A percentile compares a stretch with the other conserved stretches of the same genome.
These are phyloP conservation scores for Rutstroemia sp. DNA, from an alignment of 2,329 filamentous ascomycete genomes.

Conservation along the genomic window DNA sequence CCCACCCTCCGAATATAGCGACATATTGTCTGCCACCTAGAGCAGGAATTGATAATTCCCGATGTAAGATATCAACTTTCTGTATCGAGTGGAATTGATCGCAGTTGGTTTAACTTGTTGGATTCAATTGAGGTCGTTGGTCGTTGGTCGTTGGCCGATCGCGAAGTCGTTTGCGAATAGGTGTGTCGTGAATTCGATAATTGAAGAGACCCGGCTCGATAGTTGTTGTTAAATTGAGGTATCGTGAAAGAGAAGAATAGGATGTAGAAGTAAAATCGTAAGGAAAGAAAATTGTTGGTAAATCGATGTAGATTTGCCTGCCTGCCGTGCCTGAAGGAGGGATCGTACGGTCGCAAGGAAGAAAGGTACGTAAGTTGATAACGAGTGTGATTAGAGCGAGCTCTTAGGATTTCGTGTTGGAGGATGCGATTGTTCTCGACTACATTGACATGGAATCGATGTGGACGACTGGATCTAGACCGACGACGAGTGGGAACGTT, in stretches of 20 bases:
- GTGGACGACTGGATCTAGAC: not conserved
- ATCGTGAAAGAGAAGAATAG: not conserved
- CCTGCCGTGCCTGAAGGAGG: not conserved
- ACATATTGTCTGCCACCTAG: not conserved
- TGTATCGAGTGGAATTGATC: too few species aligned
- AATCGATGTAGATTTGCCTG: too few species aligned
- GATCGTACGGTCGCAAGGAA: not conserved
- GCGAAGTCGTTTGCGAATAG: too few species aligned
- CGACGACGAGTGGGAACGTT: not conserved
- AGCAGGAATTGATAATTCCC: too few species aligned
- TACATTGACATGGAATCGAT: not conserved
- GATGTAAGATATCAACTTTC: too few species aligned
- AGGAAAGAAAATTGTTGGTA: not conserved
- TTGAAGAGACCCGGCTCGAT: not conserved
- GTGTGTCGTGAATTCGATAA: too few species aligned
- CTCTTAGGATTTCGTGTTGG: not conserved
- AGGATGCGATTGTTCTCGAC: not conserved
- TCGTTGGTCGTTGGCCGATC: too few species aligned
- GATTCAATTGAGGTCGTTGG: too few species aligned
- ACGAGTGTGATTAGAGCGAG: not conserved
- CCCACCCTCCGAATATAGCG: slow-evolving; percentile 7
- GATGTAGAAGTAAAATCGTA: not conserved
- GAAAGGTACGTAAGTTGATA: not conserved
- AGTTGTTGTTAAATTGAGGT: not conserved
- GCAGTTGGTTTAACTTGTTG: too few species aligned